Conservation (phyloP, 345 rosid species). For the Citrus hindsii region DNA sequence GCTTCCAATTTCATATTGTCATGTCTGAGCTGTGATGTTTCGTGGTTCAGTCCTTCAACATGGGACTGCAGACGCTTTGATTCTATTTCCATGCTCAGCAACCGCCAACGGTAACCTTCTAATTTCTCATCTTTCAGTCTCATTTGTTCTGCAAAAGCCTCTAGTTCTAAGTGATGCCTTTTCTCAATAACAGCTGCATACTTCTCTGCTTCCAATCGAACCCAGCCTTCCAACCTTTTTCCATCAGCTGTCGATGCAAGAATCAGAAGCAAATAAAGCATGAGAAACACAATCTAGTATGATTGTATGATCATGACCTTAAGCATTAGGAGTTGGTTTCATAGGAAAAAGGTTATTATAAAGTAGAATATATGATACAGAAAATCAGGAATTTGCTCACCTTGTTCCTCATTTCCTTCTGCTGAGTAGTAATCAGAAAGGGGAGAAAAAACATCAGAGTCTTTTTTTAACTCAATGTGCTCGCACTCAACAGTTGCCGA, state of each 20-base stretch:
- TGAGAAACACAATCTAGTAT: background rate
- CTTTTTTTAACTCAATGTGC: conserved; percentile 35
- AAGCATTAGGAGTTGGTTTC: conserved; percentile 2
- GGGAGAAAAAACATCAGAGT: conserved; percentile 32
- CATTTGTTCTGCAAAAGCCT: conserved; percentile 69
- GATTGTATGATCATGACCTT: conserved; percentile 1
- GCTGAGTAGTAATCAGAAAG: conserved; percentile 34
- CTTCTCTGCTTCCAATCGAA: conserved; percentile 57
- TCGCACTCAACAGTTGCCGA: conserved; percentile 33
- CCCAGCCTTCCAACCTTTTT: conserved; percentile 55
- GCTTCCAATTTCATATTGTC: conserved; percentile 57
- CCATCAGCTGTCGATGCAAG: conserved; percentile 35
- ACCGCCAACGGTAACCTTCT: conserved; percentile 67
- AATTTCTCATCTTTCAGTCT: conserved; percentile 77
- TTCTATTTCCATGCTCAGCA: conserved; percentile 78
- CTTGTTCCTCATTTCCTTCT: conserved; percentile 39
- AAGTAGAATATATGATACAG: background rate
- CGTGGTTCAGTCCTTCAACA: conserved; percentile 54
- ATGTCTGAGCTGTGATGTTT: conserved; percentile 52
- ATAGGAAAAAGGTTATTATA: background rate
- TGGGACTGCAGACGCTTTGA: conserved; percentile 64
- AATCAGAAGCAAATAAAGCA: conserved; percentile 9
- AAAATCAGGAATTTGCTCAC: conserved; percentile 25
- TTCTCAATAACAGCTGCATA: conserved; percentile 51
- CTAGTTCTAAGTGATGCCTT: conserved; percentile 63